Base-by-base conservation (phyloP, 2,329 filamentous ascomycete species). In the Alternaria sp. region DNA sequence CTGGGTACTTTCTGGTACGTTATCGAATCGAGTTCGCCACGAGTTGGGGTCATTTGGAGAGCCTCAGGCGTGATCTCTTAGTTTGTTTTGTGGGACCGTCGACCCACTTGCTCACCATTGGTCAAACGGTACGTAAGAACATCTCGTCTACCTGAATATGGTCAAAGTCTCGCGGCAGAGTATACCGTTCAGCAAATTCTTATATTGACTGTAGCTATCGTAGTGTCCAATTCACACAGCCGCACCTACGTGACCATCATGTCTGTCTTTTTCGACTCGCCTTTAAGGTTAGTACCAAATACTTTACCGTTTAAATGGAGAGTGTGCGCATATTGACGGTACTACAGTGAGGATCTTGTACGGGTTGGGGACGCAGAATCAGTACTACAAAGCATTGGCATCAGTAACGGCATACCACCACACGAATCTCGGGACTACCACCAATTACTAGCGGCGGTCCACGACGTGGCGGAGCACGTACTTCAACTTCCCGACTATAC, bases 391-490 rank as follows among this genome's bases (percentile, higher is more conserved):
- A 68, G 60, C 17, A 71, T 76, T 56, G 71, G 73, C 5, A 64
- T 76, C 46, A 68, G 62, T 43, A 57, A 70, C 11, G 70, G 71
- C 21, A 28, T 83, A 83, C 47, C 62, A 32, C 19, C 63, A 21
- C 23, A 51, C 45, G 83, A 87, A 57, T 80, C 73, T 49, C 73
- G 73, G 19, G 83, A 86, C 62, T 86, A 85, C 60, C 76, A 82
- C 19, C 80, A 81, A 10, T 79, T 86, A 1, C 77, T 86, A 0
- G 84, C 84, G 17, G 85, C 84, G 1, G 81, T 86, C 0, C 84
- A 86, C 59, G 84, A 86, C 57, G 84, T 83, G 43, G 84, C 84
- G 1, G 80, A 85, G 55, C 77, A 79, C 1, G 74, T 86, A 43
- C 72, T 77, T 4, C 74, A 71, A 12, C 72, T 86, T 0, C 82